phyloP scores from a whole-genome alignment of 2,329 filamentous ascomycete genomes.

The Malbranchea cinnamomea region DNA sequence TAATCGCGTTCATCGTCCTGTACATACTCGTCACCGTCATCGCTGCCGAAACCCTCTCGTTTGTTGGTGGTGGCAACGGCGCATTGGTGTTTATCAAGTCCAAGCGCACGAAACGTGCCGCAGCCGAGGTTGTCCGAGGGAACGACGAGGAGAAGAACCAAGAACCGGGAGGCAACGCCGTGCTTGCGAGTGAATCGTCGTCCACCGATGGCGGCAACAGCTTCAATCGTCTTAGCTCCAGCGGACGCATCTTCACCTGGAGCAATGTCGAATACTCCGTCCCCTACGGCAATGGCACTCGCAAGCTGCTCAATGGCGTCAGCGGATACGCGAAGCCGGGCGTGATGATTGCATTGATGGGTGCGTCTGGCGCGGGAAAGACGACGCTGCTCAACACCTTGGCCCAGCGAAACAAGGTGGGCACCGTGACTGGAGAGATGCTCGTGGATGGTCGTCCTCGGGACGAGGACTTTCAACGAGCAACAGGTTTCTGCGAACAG shows the following conservation, averaged over 20 bases:
- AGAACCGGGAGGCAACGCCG: constrained; percentile 4
- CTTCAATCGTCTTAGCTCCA: constrained; percentile 33
- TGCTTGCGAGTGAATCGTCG: constrained; percentile 1
- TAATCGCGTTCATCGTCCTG: constrained; percentile 59
- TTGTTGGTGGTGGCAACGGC: constrained; percentile 36
- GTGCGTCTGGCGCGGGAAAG: constrained; percentile 69
- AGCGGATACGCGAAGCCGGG: constrained; percentile 69
- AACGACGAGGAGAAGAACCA: constrained; percentile 7
- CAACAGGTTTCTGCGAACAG: constrained; percentile 44
- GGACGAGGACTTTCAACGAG: constrained; percentile 42
- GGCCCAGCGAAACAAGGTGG: constrained; percentile 54
- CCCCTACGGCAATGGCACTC: constrained; percentile 47
- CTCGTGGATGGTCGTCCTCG: constrained; percentile 52
- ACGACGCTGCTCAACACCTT: constrained; percentile 68
- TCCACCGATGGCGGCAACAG: neutral
- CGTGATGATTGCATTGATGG: constrained; percentile 66
- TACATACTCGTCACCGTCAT: constrained; percentile 59
- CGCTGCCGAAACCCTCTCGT: constrained; percentile 53
- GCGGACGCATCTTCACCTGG: constrained; percentile 57
- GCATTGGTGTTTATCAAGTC: constrained; percentile 49
- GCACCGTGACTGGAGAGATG: constrained; percentile 53
- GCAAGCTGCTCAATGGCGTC: constrained; percentile 53
- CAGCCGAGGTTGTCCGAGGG: constrained; percentile 2
- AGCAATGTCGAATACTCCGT: constrained; percentile 57
- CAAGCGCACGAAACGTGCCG: constrained; percentile 37